A percentile compares a stretch with the other conserved stretches of the same genome.
phyloP scores from a whole-genome alignment of 371 early-diverging fungal genomes.

The Catenaria anguillulae region DNA sequence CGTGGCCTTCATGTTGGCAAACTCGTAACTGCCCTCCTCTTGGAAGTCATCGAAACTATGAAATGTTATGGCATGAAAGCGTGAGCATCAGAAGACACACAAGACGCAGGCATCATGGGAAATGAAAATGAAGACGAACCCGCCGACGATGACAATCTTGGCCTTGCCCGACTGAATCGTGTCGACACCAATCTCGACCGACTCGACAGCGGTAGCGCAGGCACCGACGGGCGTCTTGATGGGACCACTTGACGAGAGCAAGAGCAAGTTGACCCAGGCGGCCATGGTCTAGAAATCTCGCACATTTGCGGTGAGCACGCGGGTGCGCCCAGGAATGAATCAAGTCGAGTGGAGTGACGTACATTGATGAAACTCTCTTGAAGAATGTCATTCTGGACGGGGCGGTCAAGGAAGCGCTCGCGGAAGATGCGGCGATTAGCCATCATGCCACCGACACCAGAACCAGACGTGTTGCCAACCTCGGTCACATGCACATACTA shows the following conservation, averaged over 20 bases:
- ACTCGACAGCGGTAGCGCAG: conserved; percentile 85
- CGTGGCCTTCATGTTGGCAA: conserved; percentile 95
- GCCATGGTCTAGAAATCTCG: conserved; percentile 61
- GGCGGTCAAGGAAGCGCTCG: conserved; percentile 62
- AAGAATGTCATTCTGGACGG: conserved; percentile 82
- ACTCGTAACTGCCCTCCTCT: conserved; percentile 86
- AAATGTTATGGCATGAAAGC: no score
- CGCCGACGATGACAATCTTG: conserved; percentile 87
- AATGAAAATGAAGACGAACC: conserved; percentile 12
- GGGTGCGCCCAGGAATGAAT: no score
- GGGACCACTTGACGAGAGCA: conserved; percentile 87
- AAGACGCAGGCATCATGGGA: no score
- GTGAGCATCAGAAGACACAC: no score
- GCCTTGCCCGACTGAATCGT: conserved; percentile 83
- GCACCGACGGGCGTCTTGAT: conserved; percentile 92
- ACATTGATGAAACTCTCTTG: conserved; percentile 76
- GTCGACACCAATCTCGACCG: conserved; percentile 83
- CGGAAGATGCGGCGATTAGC: conserved; percentile 65
- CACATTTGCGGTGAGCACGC: no score
- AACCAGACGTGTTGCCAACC: conserved; percentile 81
- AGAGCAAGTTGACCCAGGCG: conserved; percentile 92
- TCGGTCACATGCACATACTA: conserved; percentile 89
- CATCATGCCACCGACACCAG: conserved; percentile 72
- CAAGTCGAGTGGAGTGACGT: no score
- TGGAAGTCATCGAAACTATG: conserved; percentile 88